A percentile compares a stretch with the other conserved stretches of the same genome.
These are phyloP conservation scores for Corylus americana DNA, from an alignment of 306 rosid genomes.

Conservation along the genomic window DNA sequence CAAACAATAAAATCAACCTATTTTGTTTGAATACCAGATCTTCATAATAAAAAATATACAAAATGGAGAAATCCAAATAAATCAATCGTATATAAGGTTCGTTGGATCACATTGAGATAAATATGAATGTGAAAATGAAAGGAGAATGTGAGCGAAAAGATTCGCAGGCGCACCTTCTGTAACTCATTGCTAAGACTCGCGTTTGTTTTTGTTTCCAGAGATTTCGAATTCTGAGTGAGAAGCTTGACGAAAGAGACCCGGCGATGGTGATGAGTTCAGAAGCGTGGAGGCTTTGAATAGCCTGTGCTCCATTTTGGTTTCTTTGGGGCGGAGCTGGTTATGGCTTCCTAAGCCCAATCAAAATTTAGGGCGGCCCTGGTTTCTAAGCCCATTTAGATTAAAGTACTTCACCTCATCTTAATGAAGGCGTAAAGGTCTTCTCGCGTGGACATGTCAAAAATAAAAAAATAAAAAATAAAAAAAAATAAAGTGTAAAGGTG, in stretches of 20 bases:
- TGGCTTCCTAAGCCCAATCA: background rate
- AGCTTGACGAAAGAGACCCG: background rate
- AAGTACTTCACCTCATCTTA: no score
- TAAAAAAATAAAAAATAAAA: no score
- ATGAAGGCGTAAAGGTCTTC: no score
- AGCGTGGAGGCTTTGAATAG: background rate
- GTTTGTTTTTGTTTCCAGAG: background rate
- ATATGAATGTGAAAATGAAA: constrained; percentile 6
- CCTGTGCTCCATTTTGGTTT: background rate
- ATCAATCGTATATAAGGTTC: constrained; percentile 10
- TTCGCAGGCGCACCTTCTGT: constrained; percentile 71
- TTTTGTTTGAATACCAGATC: constrained; percentile 2
- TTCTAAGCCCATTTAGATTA: background rate
- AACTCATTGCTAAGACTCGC: constrained; percentile 52
- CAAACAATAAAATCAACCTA: background rate
- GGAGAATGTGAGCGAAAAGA: background rate
- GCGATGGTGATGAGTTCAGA: background rate
- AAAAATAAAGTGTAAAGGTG: no score
- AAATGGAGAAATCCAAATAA: background rate
- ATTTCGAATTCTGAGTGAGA: background rate
- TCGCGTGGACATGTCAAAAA: no score
- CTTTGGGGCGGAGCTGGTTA: no score
- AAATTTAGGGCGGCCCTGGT: background rate
- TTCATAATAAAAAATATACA: background rate
- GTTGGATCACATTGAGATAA: constrained; percentile 14